Base-by-base conservation (phyloP, 2,329 filamentous ascomycete species). In the Aspergillus ochraceus region DNA sequence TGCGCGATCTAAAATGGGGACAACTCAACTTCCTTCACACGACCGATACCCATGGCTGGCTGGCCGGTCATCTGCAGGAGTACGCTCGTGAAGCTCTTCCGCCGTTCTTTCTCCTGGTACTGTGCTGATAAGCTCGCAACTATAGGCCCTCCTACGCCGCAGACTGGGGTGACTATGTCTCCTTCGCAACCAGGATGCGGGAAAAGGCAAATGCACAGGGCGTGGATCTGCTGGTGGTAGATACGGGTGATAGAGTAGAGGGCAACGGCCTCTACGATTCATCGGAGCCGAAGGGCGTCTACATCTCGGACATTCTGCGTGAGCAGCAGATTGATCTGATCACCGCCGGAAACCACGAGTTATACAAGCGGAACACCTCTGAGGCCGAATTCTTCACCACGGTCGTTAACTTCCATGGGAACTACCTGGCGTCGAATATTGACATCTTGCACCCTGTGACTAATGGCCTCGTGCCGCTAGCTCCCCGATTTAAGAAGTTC, bases 141-240 rank as follows among this genome's bases (percentile, higher is more conserved):
- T 57, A 47, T 63, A 92, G 90, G 79, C 84, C 92, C 2, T 94
- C 95, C 61, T 99, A 96, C 77, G 93, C 91, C 6, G 94, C 92
- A 51, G 95, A 99, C 76, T 98, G 95, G 92, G 95, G 95, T 60
- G 95, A 99, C 78, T 99, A 98, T 76, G 85, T 98, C 69, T 97
- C 94, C 6, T 97, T 99, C 72, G 87, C 92, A 36, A 82, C 89
- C 39, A 92, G 94, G 72, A 86, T 99, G 82, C 89, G 86, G 58
- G 84, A 87, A 66, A 88, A 86, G 71, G 92, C 92, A 57, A 90
- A 97, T 70, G 84, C 87, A 1, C 83, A 88, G 55, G 92, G 92
- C 49, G 86, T 86, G 29, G 95, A 99, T 73, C 80, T 99, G 17
- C 80, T 99, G n/a, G 81, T 99, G n/a, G 81, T 99, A 64, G 95